A percentile compares a stretch with the other conserved stretches of the same genome.
These are phyloP conservation scores for Neurospora discreta DNA, from an alignment of 495 filamentous ascomycete species.

Conservation along the genomic window DNA sequence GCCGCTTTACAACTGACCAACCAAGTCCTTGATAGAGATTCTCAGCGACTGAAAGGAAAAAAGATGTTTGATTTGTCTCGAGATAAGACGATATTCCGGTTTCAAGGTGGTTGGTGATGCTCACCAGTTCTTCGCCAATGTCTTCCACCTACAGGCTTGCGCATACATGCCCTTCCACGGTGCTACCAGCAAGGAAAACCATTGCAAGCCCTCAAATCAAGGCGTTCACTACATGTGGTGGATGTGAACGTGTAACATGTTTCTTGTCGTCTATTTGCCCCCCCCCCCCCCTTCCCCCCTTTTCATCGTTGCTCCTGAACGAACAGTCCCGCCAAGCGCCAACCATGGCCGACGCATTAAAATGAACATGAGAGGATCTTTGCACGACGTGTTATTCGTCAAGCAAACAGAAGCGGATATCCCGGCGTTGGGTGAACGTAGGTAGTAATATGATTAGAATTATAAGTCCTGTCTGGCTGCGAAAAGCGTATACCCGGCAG, in stretches of 20 bases:
- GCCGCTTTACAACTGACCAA: not conserved
- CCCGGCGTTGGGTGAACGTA: not conserved
- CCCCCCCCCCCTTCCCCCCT: not conserved
- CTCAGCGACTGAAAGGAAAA: not conserved
- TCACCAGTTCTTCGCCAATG: not conserved
- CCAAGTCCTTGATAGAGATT: not conserved
- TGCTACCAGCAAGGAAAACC: not conserved
- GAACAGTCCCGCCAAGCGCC: not conserved
- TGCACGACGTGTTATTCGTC: slow-evolving; percentile 12
- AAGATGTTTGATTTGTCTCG: not conserved
- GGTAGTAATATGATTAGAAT: not conserved
- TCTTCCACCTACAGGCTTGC: not conserved
- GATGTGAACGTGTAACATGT: not conserved
- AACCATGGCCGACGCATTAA: slow-evolving; percentile 11
- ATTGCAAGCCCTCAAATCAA: not conserved
- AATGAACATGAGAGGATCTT: slow-evolving; percentile 16
- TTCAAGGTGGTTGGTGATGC: slow-evolving; percentile 1
- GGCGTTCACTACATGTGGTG: not conserved
- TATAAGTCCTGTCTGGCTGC: not conserved
- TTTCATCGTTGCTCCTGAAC: not conserved
- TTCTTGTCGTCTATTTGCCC: not conserved
- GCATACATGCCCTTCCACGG: slow-evolving; percentile 1
- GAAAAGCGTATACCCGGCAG: not conserved
- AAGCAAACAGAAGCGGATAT: slow-evolving; percentile 18
- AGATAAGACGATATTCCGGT: slow-evolving; percentile 6